A percentile compares a stretch with the other conserved stretches of the same genome.
These are phyloP conservation scores for Gautieria morchelliformis DNA, from an alignment of 768 basidiomycete genomes.

Conservation along the genomic window DNA sequence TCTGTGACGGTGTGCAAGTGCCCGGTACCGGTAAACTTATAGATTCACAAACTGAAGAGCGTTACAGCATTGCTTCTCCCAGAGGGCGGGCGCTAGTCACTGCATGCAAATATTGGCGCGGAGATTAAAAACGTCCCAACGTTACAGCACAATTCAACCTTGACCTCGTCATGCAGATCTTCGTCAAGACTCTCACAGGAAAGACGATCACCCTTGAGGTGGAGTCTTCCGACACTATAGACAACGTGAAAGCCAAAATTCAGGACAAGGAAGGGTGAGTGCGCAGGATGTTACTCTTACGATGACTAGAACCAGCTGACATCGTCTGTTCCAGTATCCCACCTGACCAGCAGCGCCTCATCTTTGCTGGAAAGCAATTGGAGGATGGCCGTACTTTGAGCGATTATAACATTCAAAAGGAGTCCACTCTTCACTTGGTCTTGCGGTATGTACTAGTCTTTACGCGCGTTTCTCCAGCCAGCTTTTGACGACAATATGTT, in stretches of 20 bases:
- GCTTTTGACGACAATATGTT: not conserved
- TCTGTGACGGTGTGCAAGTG: too few relatives aligned
- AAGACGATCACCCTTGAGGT: slow-evolving; percentile 99
- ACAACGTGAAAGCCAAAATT: slow-evolving; percentile 85
- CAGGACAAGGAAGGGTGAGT: slow-evolving; percentile 71
- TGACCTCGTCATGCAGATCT: slow-evolving; percentile 46
- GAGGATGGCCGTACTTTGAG: slow-evolving; percentile 95
- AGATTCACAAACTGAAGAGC: too few relatives aligned
- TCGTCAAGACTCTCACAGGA: slow-evolving; percentile 86
- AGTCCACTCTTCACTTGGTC: slow-evolving; percentile 95
- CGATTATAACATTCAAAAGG: slow-evolving; percentile 98
- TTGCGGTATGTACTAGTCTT: slow-evolving; percentile 34
- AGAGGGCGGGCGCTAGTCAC: too few relatives aligned
- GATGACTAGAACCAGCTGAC: not conserved
- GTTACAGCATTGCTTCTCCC: too few relatives aligned
- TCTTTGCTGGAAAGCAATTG: slow-evolving; percentile 97
- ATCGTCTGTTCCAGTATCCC: slow-evolving; percentile 45
- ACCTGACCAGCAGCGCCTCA: slow-evolving; percentile 90
- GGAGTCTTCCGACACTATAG: slow-evolving; percentile 93
- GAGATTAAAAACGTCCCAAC: not conserved
- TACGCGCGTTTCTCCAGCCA: slow-evolving; percentile 5
- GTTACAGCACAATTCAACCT: slow-evolving; percentile 2
- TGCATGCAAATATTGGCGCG: too few relatives aligned
- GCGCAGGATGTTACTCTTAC: not conserved
- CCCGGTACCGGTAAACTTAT: too few relatives aligned